These are phyloP conservation scores for Pythium biforme DNA, from an alignment of 352 stramenopile genomes.

Conservation along the genomic window DNA sequence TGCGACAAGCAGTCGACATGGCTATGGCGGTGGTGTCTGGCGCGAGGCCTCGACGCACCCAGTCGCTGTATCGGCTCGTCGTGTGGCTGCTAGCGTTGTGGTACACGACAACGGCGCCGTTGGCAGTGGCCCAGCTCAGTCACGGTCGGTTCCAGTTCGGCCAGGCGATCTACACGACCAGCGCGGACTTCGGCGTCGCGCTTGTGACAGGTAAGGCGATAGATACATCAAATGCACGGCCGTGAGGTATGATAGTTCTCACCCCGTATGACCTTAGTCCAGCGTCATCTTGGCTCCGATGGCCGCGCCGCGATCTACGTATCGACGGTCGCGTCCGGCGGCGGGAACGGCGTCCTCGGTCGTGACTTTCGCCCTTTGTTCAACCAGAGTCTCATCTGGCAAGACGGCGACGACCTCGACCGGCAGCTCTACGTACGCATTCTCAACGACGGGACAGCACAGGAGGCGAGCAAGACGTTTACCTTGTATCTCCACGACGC, in stretches of 20 bases:
- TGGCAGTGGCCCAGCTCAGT: constrained; percentile 2
- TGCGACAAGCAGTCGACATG: too few relatives aligned
- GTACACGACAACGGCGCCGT: not conserved
- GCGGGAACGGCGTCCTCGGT: constrained; percentile 47
- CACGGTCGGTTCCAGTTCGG: constrained; percentile 61
- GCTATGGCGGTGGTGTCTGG: not conserved
- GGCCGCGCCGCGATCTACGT: constrained; percentile 65
- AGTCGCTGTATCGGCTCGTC: not conserved
- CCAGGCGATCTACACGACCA: constrained; percentile 52
- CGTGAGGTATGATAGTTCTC: not conserved
- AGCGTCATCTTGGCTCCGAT: constrained; percentile 60
- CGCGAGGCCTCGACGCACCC: not conserved
- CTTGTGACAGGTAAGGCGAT: constrained; percentile 39
- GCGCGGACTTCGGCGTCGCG: constrained; percentile 63
- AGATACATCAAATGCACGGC: too few relatives aligned
- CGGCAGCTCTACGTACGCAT: constrained; percentile 64
- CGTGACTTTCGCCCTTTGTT: constrained; percentile 56
- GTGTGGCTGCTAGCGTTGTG: not conserved
- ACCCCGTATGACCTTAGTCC: constrained; percentile 33
- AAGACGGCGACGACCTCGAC: constrained; percentile 68
- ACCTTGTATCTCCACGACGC: constrained; percentile 57
- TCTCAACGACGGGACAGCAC: constrained; percentile 53
- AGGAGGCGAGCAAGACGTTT: constrained; percentile 55
- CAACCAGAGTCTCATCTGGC: constrained; percentile 75
- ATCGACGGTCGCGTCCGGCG: constrained; percentile 35